These are phyloP conservation scores for Artomyces pyxidatus DNA, from an alignment of 768 basidiomycete genomes.

Conservation along the genomic window DNA sequence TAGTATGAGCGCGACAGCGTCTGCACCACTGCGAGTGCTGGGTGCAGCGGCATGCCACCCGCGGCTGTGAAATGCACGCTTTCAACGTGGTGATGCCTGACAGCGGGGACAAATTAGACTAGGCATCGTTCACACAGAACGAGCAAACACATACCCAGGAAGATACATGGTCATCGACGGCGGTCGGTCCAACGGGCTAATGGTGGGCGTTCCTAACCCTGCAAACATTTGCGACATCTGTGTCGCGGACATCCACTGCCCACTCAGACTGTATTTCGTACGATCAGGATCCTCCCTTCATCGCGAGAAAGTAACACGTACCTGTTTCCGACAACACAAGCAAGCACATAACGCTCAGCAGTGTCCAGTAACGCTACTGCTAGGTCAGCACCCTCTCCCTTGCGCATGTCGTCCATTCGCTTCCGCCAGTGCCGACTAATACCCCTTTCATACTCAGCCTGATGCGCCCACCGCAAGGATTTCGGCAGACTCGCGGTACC, in stretches of 20 bases:
- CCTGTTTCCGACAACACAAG: constrained; percentile 72
- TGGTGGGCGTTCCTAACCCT: constrained; percentile 27
- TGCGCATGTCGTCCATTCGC: constrained; percentile 28
- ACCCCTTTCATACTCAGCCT: constrained; percentile 61
- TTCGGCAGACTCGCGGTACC: constrained; percentile 25
- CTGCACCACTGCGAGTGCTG: constrained; percentile 60
- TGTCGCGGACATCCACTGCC: constrained; percentile 56
- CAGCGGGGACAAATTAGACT: neutral
- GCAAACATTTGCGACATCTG: constrained; percentile 69
- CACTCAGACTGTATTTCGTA: constrained; percentile 45
- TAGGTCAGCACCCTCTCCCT: constrained; percentile 12
- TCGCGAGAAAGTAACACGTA: constrained; percentile 17
- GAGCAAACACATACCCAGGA: constrained; percentile 42
- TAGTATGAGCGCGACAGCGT: constrained; percentile 63
- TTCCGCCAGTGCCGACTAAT: constrained; percentile 61
- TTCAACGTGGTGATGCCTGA: constrained; percentile 69
- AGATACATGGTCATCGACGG: constrained; percentile 49
- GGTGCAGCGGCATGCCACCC: constrained; percentile 39
- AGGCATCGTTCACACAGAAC: neutral
- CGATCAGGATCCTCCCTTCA: neutral
- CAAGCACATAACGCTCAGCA: constrained; percentile 57
- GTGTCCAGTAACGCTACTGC: constrained; percentile 37
- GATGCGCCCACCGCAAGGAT: constrained; percentile 54
- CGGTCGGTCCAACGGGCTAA: constrained; percentile 13
- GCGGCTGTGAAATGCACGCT: constrained; percentile 56